phyloP scores from a whole-genome alignment of 1,139 yeast species.

The Pichia sp. region DNA sequence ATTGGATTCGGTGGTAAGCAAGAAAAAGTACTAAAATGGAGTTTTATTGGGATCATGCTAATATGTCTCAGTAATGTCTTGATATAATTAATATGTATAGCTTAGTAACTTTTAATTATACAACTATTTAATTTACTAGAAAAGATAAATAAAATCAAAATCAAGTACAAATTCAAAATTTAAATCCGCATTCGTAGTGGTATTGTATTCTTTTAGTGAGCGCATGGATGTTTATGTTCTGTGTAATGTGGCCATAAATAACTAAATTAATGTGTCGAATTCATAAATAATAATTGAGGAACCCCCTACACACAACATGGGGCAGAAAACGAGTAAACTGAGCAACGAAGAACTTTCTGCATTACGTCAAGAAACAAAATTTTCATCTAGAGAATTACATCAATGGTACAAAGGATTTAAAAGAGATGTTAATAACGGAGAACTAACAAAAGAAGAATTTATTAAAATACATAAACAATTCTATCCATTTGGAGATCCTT shows the following conservation, averaged over 20 bases:
- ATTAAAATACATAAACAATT: constrained; percentile 90
- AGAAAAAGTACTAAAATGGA: constrained; percentile 38
- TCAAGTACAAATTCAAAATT: too few species aligned
- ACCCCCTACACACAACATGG: too few species aligned
- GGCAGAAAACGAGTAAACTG: constrained; percentile 88
- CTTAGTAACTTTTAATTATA: too few species aligned
- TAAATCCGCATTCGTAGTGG: too few species aligned
- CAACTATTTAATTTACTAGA: too few species aligned
- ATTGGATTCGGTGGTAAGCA: constrained; percentile 63
- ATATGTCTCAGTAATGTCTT: constrained; percentile 25
- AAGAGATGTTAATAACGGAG: constrained; percentile 92
- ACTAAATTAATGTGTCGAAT: too few species aligned
- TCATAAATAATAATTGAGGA: too few species aligned
- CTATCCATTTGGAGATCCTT: constrained; percentile 97
- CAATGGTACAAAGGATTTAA: constrained; percentile 97
- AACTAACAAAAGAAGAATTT: constrained; percentile 79
- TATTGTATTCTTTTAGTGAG: too few species aligned
- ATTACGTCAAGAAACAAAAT: constrained; percentile 80
- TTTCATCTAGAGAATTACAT: constrained; percentile 89
- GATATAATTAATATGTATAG: not conserved
- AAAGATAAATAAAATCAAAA: too few species aligned
- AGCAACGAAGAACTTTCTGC: constrained; percentile 85
- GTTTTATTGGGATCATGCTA: constrained; percentile 25
- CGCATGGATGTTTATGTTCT: too few species aligned
- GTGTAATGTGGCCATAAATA: too few species aligned